phyloP scores from a whole-genome alignment of 768 basidiomycete species.

The Leccinum obscurum region DNA sequence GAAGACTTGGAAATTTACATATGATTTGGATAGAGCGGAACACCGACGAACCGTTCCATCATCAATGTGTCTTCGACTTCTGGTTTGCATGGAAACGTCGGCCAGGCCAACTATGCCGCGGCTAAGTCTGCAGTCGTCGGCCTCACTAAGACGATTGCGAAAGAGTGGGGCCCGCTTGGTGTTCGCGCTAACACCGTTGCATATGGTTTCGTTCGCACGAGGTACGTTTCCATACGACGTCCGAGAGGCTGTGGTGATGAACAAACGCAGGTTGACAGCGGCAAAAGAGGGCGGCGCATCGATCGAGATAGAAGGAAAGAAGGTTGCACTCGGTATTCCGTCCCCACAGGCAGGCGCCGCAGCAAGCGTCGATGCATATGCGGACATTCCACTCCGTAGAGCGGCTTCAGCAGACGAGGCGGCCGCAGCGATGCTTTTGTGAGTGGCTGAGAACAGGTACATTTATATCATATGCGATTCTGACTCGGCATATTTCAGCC shows the following conservation, averaged over 20 bases:
- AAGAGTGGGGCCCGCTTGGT: constrained; percentile 84
- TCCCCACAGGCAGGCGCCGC: constrained; percentile 42
- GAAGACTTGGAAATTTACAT: not conserved
- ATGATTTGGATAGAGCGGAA: constrained; percentile 42
- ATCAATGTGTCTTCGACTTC: constrained; percentile 80
- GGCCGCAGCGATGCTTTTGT: constrained; percentile 76
- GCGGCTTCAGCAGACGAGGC: constrained; percentile 75
- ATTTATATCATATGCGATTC: not conserved
- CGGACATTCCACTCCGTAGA: constrained; percentile 63
- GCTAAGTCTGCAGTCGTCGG: constrained; percentile 79
- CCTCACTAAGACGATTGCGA: constrained; percentile 81
- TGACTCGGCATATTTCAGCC: constrained; percentile 41
- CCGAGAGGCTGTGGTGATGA: constrained; percentile 6
- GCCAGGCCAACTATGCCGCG: constrained; percentile 80
- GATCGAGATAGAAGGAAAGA: constrained; percentile 82
- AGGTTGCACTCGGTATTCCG: constrained; percentile 81
- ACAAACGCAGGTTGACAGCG: constrained; percentile 57
- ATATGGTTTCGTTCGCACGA: constrained; percentile 74
- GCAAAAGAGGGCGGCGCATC: constrained; percentile 74
- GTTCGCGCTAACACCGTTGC: constrained; percentile 84
- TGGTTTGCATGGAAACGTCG: constrained; percentile 87
- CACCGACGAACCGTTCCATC: constrained; percentile 69
- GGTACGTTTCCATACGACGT: constrained; percentile 39
- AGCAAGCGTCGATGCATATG: constrained; percentile 43
- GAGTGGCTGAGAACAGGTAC: constrained; percentile 31